Evolutionary conservation across 768 basidiomycete species (phyloP), one percentile per base, ranked within the genome.

Genomic region (Suillus brevipes): DNA sequence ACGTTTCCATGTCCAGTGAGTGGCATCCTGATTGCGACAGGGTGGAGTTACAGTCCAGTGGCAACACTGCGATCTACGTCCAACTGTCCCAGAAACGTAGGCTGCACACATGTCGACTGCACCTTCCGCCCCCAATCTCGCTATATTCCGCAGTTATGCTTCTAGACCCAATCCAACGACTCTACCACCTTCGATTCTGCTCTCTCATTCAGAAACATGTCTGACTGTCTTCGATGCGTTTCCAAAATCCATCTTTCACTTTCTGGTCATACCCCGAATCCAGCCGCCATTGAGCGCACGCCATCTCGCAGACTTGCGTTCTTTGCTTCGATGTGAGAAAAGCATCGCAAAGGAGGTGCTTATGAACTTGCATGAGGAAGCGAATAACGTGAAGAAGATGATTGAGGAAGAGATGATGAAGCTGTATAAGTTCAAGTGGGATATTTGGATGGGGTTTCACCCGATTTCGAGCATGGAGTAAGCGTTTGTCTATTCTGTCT

Each of bases 231-330:
- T 86, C 70, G 93, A 95, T 77, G 83, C 80, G 38, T 95, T 82
- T 72, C 91, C 91, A 3, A 95, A 95, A 77, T 88, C 92, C 6
- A 89, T 87, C 63, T 96, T 94, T 75, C 95, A 97, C 77, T 90
- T 95, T 72, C 83, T 97, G 50, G 77, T 97, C 63, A 81, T 97
- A 20, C 95, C 95, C 45, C 84, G 88, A 70, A 60, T 75, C 64
- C 68, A 52, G 42, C 70, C 74, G 3, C 71, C 79, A 6, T 47
- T 75, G 59, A 74, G 68, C 61, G 75, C 74, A 43, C 67, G 70
- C 56, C 81, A 83, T 37, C 79, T 93, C 42, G 68, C 80, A 23
- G 85, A 81, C 73, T 80, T 97, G 20, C 81, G 79, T 61, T 77
- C 84, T 18, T 77, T 95, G 45, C 73, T 89, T 71, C 80, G 75